Base-by-base conservation (phyloP, 2,329 filamentous ascomycete genomes). In the Claviceps purpurea region DNA sequence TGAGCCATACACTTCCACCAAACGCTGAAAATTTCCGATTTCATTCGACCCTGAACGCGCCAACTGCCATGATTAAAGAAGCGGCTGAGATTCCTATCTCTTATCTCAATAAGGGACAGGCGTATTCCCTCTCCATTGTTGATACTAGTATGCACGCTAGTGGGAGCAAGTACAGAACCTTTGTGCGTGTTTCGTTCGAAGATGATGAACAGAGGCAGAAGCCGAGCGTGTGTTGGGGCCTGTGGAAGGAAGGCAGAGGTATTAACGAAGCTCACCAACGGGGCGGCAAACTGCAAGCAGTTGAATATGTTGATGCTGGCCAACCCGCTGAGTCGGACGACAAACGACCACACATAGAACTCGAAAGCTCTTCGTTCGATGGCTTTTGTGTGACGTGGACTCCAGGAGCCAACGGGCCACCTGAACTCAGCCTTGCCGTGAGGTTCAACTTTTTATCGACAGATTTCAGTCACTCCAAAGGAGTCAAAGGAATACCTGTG, bases 401-500 rank as follows among this genome's bases (percentile, higher is more conserved):
- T 0, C 85, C 89, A 0, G 84, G 82, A 4, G 68, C 78, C 43
- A 84, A 82, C 48, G 82, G 83, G 0, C 68, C 73, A 0, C 73
- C 85, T 3, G 89, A 96, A 60, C 93, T 89, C 65, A 87, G 82
- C 48, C 81, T 98, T 52, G 86, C 89, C 8, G 88, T 97, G 13
- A 87, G 93, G 46, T 98, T 97, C 75, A 98, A 98, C 70, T 98
- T 98, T 64, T 75, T 98, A 0, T 98, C 93, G 0, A 98, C 93
- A 8, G 93, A 98, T 65, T 98, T 97, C 65, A 97, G 91, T 66
- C 93, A 97, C 64, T 97, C 93, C 10, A 98, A 98, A 64, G 93
- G 93, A 46, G 93, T 98, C 48, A 98, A 97, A 69, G 93, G 93
- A 39, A 96, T 97, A 57, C 91, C 93, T 0, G 90, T 98, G 4